Base-by-base conservation (phyloP, 139 green algal species). In the Yamagishiella unicocca region DNA sequence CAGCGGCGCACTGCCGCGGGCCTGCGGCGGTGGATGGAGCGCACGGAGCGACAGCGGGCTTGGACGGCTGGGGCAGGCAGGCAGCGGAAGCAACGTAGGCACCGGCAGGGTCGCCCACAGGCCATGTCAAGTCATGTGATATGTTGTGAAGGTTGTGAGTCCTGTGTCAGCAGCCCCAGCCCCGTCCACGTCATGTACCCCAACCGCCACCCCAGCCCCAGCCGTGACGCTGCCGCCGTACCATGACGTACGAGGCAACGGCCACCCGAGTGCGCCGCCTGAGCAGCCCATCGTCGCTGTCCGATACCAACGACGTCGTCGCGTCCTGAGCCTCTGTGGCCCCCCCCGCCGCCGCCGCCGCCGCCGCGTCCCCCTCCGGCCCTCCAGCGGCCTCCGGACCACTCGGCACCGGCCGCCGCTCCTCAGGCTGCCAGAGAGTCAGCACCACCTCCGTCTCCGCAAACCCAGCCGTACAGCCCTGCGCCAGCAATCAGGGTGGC, bases 381-480 rank as follows among this genome's bases (percentile, higher is more conserved):
- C 37, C 68, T 53, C 12, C 37, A 54, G 9, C 68, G 33, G 68
- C 68, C 14, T 1, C 21, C 53, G 68, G 21, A 27, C 4, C 31
- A 29, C 31, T 58, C 17, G 50, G 50, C 58, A 35, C 17, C n/a
- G 29, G 64, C 64, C 10, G 64, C 5, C 6, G n/a, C 64, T 25
- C 73, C 43, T 43, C 1, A 0, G 43, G 45, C 45, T 53, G 33
- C 73, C 73, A 81, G 38, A 83, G 27, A 2, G 53, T 54, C 17
- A 83, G 53, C 17, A 83, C 10, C 22, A 83, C 53, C 75, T 83
- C 75, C 22, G 75, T 83, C 75, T 83, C 75, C 33, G 53, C 50
- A 25, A 83, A 83, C 22, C 53, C 75, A 33, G 75, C 75, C 24
- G 75, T n/a, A 35, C 70, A 22, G 22, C 75, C 75, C 75, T 70